phyloP scores from a whole-genome alignment of 2,329 filamentous ascomycete genomes.

The Verticillium alfalfae region DNA sequence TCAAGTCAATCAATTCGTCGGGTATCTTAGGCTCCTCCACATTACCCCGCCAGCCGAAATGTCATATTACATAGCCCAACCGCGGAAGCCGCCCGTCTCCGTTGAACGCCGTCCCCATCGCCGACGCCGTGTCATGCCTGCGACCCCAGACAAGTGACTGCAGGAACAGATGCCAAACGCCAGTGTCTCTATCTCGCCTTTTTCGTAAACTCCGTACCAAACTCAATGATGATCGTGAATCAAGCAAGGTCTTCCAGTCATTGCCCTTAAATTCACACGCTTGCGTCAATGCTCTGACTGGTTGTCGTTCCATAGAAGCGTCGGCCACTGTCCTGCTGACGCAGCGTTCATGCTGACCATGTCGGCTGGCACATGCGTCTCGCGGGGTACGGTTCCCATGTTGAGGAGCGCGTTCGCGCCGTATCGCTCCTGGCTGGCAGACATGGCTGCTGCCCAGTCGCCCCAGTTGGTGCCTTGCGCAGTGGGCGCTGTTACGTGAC shows the following conservation, averaged over 20 bases:
- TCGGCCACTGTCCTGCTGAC: not conserved
- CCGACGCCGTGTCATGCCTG: not conserved
- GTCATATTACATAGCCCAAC: too few species aligned
- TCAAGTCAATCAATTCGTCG: not conserved
- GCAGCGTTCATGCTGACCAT: not conserved
- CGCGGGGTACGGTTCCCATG: slow-evolving; percentile 25
- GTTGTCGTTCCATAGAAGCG: not conserved
- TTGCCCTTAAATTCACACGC: not conserved
- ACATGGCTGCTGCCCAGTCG: slow-evolving; percentile 48
- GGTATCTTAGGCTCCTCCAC: not conserved
- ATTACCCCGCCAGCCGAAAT: not conserved
- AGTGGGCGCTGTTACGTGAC: slow-evolving; percentile 6
- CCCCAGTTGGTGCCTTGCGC: slow-evolving; percentile 42
- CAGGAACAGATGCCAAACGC: not conserved
- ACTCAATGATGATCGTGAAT: not conserved
- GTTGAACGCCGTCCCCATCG: not conserved
- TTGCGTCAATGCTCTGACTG: not conserved
- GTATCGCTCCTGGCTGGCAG: slow-evolving; percentile 43
- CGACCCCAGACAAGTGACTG: not conserved
- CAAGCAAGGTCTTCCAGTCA: not conserved
- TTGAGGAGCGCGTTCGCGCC: slow-evolving; percentile 43
- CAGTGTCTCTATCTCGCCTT: not conserved
- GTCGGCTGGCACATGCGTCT: not conserved
- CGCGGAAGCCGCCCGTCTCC: too few species aligned
- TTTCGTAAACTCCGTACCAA: not conserved